A percentile compares a stretch with the other conserved stretches of the same genome.
These are phyloP conservation scores for Podila epicladia DNA, from an alignment of 192 early-diverging fungal species.

Conservation along the genomic window DNA sequence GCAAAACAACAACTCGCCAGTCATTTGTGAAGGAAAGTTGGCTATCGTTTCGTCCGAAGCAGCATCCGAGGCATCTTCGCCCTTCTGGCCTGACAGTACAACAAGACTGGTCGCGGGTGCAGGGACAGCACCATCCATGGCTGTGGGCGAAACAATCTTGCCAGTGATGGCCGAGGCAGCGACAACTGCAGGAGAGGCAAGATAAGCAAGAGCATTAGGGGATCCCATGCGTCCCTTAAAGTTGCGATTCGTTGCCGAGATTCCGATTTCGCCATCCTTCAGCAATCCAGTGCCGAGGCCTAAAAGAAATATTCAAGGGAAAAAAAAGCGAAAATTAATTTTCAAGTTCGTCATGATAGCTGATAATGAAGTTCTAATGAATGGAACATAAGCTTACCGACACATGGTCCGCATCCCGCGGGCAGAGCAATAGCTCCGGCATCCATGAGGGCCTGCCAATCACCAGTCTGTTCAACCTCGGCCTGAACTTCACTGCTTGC, in stretches of 20 bases:
- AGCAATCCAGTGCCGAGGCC: slow-evolving; percentile 92
- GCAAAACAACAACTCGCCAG: slow-evolving; percentile 89
- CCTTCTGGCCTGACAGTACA: slow-evolving; percentile 13
- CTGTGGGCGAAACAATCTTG: slow-evolving; percentile 66
- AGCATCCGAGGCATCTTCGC: slow-evolving; percentile 3
- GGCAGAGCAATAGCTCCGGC: slow-evolving; percentile 92
- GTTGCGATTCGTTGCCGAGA: slow-evolving; percentile 99
- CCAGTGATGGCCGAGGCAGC: slow-evolving; percentile 93
- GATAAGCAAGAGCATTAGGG: slow-evolving; percentile 89
- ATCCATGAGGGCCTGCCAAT: slow-evolving; percentile 87
- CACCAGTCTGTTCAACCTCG: slow-evolving; percentile 84
- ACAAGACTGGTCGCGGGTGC: slow-evolving; percentile 20
- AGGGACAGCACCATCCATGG: slow-evolving; percentile 14
- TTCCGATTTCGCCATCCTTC: slow-evolving; percentile 96
- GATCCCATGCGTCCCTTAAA: slow-evolving; percentile 99
- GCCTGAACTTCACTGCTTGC: slow-evolving; percentile 92
- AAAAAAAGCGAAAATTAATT: no score
- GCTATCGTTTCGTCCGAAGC: slow-evolving; percentile 55
- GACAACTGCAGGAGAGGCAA: slow-evolving; percentile 95
- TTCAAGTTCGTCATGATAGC: no score
- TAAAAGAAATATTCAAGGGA: slow-evolving; percentile 4
- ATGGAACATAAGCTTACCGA: slow-evolving; percentile 59
- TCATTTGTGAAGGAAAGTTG: slow-evolving; percentile 81
- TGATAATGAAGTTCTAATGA: background rate
- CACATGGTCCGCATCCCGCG: slow-evolving; percentile 98